These are phyloP conservation scores for Fusarium protoensiforme DNA, from an alignment of 2,329 filamentous ascomycete genomes.

Conservation along the genomic window DNA sequence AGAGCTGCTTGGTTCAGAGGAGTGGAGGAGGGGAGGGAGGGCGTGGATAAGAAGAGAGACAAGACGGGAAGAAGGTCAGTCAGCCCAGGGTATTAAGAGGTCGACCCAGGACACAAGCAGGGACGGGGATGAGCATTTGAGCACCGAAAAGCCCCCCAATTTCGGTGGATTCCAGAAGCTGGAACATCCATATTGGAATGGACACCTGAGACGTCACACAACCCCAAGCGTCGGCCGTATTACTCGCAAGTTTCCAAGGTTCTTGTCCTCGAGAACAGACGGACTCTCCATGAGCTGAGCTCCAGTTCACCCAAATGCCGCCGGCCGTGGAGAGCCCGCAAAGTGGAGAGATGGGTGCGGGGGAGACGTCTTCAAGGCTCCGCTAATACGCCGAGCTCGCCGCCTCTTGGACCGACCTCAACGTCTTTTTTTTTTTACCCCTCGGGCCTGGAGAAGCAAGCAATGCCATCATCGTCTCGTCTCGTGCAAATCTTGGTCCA, in stretches of 20 bases:
- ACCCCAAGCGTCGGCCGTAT: background rate
- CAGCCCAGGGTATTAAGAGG: background rate
- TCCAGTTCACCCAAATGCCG: slow-evolving; percentile 25
- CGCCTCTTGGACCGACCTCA: slow-evolving; percentile 19
- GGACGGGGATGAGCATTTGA: slow-evolving; percentile 11
- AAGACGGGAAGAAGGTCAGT: background rate
- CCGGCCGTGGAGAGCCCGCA: slow-evolving; percentile 37
- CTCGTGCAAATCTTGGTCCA: background rate
- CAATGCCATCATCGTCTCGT: slow-evolving; percentile 24
- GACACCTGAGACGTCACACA: background rate
- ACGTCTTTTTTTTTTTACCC: slow-evolving; percentile 25
- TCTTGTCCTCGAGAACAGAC: background rate
- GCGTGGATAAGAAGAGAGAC: slow-evolving; percentile 5
- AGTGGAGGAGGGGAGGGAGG: background rate
- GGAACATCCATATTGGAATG: background rate
- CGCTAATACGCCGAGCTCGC: slow-evolving; percentile 45
- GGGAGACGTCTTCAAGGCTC: slow-evolving; percentile 38
- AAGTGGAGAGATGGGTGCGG: slow-evolving; percentile 39
- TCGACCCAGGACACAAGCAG: background rate
- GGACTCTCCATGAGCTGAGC: background rate
- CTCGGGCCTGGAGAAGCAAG: background rate
- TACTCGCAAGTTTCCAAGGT: background rate
- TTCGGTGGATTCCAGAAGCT: slow-evolving; percentile 26
- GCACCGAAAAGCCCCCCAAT: slow-evolving; percentile 25
- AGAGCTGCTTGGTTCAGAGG: background rate